A percentile compares a stretch with the other conserved stretches of the same genome.
Evolutionary conservation across 768 basidiomycete genomes (phyloP).

Genomic region (Coprinopsis sp.): DNA sequence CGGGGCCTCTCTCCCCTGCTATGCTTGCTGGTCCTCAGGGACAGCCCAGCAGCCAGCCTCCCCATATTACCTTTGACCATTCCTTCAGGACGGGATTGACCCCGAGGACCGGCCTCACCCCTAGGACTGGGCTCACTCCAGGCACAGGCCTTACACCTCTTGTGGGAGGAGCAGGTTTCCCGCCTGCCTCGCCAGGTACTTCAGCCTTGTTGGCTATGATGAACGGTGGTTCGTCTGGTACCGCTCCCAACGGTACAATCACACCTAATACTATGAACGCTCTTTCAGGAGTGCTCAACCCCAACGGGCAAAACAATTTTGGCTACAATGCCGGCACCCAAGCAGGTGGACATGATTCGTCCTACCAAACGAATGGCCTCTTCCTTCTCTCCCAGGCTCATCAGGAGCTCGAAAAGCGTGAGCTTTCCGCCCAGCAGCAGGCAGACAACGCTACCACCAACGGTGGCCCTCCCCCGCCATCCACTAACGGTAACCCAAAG

Average conservation of each 20-base stretch:
- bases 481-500: conserved; percentile 36
- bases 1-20: conserved; percentile 92
- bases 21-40: conserved; percentile 86
- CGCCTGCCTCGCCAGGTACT: conserved; percentile 46
- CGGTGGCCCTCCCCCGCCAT: conserved; percentile 15
- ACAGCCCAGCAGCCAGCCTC: conserved; percentile 33
- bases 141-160: conserved; percentile 77
- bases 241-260: conserved; percentile 45
- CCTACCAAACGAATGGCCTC: conserved; percentile 82
- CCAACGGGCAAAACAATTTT: conserved; percentile 45
- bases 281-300: conserved; percentile 76
- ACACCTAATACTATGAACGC: conserved; percentile 76
- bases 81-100: conserved; percentile 85
- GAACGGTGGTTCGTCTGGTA: conserved; percentile 45
- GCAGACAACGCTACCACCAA: conserved; percentile 33
- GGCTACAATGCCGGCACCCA: conserved; percentile 30
- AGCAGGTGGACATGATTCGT: conserved; percentile 45
- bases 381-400: conserved; percentile 94
- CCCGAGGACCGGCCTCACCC: conserved; percentile 82
- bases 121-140: conserved; percentile 74
- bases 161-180: conserved; percentile 72
- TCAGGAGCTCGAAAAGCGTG: conserved; percentile 94
- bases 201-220: conserved; percentile 73
- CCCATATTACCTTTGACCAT: conserved; percentile 61
- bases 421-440: conserved; percentile 67